A percentile compares a stretch with the other conserved stretches of the same genome.
Evolutionary conservation across 2,329 filamentous ascomycete genomes (phyloP).

Genomic region (Trichoderma oligosporum): DNA sequence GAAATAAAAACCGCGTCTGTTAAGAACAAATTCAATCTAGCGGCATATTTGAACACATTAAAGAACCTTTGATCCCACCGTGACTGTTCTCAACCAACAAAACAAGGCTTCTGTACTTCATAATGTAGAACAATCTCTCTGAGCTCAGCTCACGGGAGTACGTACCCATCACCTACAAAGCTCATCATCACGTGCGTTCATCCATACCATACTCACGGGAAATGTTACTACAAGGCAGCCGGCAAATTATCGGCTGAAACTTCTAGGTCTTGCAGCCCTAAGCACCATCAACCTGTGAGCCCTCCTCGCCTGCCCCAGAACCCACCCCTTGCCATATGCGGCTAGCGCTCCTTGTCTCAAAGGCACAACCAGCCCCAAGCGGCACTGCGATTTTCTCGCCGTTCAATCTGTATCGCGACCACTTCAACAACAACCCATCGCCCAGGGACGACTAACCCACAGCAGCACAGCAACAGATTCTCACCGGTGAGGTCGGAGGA

Average conservation of each 20-base stretch:
- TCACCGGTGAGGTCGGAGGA: conserved; percentile 38
- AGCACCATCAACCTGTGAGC: conserved; percentile 31
- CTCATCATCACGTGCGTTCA: not conserved
- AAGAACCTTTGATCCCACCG: too few species aligned
- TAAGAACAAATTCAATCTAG: too few species aligned
- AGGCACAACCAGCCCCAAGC: conserved; percentile 41
- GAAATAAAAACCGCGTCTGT: too few species aligned
- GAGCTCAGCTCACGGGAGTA: too few species aligned
- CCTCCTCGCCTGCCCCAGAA: conserved; percentile 36
- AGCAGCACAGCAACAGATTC: conserved; percentile 41
- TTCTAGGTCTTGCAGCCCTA: conserved; percentile 43
- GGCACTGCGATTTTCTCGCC: conserved; percentile 41
- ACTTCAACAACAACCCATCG: conserved; percentile 36
- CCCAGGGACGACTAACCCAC: conserved; percentile 42
- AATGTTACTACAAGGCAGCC: conserved; percentile 10
- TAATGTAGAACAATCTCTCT: too few species aligned
- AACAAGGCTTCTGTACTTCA: too few species aligned
- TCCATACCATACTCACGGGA: not conserved
- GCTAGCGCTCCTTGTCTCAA: conserved; percentile 35
- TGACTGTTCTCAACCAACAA: too few species aligned
- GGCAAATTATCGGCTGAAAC: conserved; percentile 31
- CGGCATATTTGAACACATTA: too few species aligned
- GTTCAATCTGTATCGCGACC: conserved; percentile 39
- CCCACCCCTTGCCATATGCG: conserved; percentile 29
- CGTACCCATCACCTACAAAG: too few species aligned